Evolutionary conservation across 2,329 filamentous ascomycete species (phyloP).

Genomic region (Alternaria novae-zelandiae): DNA sequence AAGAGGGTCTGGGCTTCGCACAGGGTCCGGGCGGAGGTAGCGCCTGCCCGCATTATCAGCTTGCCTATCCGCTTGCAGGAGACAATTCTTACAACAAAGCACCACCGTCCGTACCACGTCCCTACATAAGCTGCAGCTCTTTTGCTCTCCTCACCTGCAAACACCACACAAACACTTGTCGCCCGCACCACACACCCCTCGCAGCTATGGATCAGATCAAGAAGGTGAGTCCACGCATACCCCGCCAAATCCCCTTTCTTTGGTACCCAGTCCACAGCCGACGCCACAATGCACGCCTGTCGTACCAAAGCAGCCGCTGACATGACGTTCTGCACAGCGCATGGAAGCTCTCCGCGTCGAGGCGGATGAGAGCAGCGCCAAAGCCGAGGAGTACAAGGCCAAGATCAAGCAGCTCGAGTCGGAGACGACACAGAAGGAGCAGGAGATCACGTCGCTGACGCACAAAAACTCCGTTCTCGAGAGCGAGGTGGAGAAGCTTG

Average conservation of each 20-base stretch:
- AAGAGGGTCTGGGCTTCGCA: constrained; percentile 17
- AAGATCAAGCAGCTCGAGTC: constrained; percentile 92
- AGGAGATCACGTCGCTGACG: constrained; percentile 94
- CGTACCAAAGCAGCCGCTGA: constrained; percentile 25
- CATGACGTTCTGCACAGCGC: constrained; percentile 65
- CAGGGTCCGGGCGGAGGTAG: constrained; percentile 21
- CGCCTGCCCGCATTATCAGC: constrained; percentile 39
- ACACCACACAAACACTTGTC: constrained; percentile 6
- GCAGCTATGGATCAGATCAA: constrained; percentile 82
- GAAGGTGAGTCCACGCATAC: constrained; percentile 69
- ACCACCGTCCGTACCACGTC: constrained; percentile 14
- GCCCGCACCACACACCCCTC: constrained; percentile 14
- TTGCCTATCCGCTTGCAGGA: constrained; percentile 18
- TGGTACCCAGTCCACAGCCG: constrained; percentile 14
- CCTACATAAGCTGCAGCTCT: constrained; percentile 10
- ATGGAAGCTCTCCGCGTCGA: constrained; percentile 94
- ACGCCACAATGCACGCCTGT: constrained; percentile 12
- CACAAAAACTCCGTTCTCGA: constrained; percentile 96
- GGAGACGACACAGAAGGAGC: constrained; percentile 95
- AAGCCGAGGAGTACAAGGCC: constrained; percentile 84
- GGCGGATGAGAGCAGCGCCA: constrained; percentile 81
- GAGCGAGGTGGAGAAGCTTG: constrained; percentile 89
- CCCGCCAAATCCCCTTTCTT: constrained; percentile 41
- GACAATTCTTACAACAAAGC: constrained; percentile 34
- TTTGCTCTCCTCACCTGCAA: constrained; percentile 5